Evolutionary conservation across 805 yeast species (phyloP).

Genomic region (Wickerhamiella lipophila): DNA sequence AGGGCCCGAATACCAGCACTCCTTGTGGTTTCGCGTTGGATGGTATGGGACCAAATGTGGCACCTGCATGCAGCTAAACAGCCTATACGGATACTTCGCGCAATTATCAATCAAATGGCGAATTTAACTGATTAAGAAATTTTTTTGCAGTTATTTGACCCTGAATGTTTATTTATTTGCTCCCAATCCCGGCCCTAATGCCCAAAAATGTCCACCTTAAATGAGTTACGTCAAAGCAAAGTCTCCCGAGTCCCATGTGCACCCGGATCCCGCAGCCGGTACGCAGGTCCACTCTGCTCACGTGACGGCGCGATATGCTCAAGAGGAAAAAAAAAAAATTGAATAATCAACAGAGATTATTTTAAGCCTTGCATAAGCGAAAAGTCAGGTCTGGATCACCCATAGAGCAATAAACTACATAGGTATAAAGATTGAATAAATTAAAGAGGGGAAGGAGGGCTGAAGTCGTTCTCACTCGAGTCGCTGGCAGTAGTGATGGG

Average conservation of each 20-base stretch:
- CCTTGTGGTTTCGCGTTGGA: neutral
- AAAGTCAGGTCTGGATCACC: neutral
- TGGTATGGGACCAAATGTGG: conserved; percentile 1
- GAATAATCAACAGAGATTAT: too few relatives aligned
- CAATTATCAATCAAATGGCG: neutral
- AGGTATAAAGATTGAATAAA: conserved; percentile 4
- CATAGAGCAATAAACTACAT: too few relatives aligned
- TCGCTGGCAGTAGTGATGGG: conserved; percentile 13
- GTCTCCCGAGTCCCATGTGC: conserved; percentile 6
- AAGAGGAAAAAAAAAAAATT: neutral
- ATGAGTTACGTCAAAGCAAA: neutral
- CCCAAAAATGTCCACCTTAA: neutral
- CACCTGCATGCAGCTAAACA: neutral
- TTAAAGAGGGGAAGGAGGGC: conserved; percentile 14
- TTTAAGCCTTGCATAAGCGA: neutral
- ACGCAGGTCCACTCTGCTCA: neutral
- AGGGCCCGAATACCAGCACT: neutral
- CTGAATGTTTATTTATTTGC: neutral
- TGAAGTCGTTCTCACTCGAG: conserved; percentile 14
- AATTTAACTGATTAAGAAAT: neutral
- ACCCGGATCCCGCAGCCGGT: conserved; percentile 6
- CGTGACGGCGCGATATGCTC: neutral
- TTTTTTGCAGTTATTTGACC: neutral
- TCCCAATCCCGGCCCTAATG: neutral
- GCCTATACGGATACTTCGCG: neutral